Evolutionary conservation across 2,329 filamentous ascomycete species (phyloP).

Genomic region (Nemania sp.): DNA sequence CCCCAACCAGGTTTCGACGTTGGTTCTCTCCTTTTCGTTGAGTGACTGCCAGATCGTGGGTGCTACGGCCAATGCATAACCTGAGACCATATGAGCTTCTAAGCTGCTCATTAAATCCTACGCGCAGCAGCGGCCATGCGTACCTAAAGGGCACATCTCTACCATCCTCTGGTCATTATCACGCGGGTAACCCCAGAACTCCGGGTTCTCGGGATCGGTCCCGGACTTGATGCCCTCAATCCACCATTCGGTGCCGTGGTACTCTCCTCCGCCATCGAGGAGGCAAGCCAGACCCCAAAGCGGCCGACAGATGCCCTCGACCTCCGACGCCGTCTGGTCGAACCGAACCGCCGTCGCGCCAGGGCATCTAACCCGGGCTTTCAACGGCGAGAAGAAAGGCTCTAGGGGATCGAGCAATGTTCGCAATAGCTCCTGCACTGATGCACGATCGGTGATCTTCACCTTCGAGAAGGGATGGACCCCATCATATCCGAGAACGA

Average conservation of each 20-base stretch:
- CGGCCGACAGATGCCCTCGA: conserved; percentile 76
- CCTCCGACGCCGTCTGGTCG: conserved; percentile 75
- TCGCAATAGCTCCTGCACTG: conserved; percentile 64
- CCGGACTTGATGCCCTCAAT: conserved; percentile 72
- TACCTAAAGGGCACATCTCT: conserved; percentile 77
- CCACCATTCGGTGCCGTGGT: conserved; percentile 67
- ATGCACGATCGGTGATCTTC: conserved; percentile 54
- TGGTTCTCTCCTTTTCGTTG: conserved; percentile 62
- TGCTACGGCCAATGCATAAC: conserved; percentile 74
- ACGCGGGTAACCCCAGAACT: conserved; percentile 78
- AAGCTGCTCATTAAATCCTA: conserved; percentile 1
- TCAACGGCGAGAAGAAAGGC: conserved; percentile 70
- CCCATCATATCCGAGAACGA: conserved; percentile 56
- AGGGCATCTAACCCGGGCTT: conserved; percentile 67
- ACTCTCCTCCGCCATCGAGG: conserved; percentile 69
- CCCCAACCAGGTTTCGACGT: conserved; percentile 73
- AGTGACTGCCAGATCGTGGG: conserved; percentile 68
- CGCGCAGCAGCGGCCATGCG: conserved; percentile 4
- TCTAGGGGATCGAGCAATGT: conserved; percentile 72
- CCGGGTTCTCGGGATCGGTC: conserved; percentile 69
- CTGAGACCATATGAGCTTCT: conserved; percentile 34
- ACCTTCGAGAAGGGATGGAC: conserved; percentile 61
- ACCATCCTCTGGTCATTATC: conserved; percentile 85
- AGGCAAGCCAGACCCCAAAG: conserved; percentile 76
- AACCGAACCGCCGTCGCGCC: conserved; percentile 76